Base-by-base conservation (phyloP, 1,284 basidiomycete species). In the Thecaphora thlaspeos region DNA sequence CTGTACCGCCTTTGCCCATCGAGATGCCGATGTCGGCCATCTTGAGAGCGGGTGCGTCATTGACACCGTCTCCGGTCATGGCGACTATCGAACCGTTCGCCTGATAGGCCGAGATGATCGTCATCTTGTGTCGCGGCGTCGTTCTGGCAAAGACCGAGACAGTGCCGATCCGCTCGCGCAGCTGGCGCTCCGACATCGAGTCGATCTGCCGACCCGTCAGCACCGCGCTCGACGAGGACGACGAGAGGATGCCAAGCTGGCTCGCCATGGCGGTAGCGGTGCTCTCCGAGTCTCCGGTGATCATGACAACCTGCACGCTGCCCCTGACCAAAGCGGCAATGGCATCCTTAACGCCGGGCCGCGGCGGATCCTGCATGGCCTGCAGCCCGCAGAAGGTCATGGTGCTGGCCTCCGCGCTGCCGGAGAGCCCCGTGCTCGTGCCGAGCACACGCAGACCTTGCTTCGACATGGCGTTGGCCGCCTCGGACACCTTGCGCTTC, bases 61-160 rank as follows among this genome's bases (percentile, higher is more conserved):
- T 97, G 12, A 98, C 94, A 74, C 93, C 93, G 78, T 96, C 93
- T 18, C 93, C 93, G 2, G 93, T 96, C 94, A 97, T 97, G 12
- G 91, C 94, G 0, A 97, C 93, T 1, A 97, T 86, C 3, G 85
- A 86, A 0, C 93, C 92, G 43, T 88, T 82, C 58, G 86, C 80
- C 81, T 96, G 92, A 79, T 90, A 91, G 22, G 92, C 93, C 76
- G 89, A 87, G 34, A 97, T 88, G 73, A 97, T 97, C 43, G 88
- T 85, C 91, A 97, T 94, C 81, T 97, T 97, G 80, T 97, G 94
- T 73, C 89, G 84, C 50, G 93, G 93, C 41, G 92, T 95, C 71
- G 92, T 95, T 68, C 93, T 81, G 44, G 94, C 92, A 81, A 94
- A 98, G 36, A 97, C 90, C 46, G 86, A 88, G 15, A 95, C 85